Evolutionary conservation across 495 filamentous ascomycete species (phyloP).

Genomic region (Aspergillus campestris): DNA sequence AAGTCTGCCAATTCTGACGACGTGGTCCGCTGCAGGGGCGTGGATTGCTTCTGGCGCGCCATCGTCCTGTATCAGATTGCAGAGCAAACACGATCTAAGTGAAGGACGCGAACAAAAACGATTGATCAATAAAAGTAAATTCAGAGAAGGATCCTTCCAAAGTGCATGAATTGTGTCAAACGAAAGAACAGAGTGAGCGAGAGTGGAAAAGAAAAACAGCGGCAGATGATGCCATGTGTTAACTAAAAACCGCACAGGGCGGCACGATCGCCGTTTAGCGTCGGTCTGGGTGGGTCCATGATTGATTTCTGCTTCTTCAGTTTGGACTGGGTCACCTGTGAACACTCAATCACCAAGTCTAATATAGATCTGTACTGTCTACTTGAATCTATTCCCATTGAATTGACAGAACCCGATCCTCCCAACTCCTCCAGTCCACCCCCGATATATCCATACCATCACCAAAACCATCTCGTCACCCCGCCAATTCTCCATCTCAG

Average conservation of each 20-base stretch:
- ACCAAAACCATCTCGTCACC: background rate
- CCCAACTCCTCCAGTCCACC: too few species aligned
- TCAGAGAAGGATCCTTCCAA: too few species aligned
- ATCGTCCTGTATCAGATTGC: slow-evolving; percentile 29
- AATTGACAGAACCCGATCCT: too few species aligned
- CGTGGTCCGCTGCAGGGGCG: slow-evolving; percentile 54
- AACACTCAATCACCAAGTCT: too few species aligned
- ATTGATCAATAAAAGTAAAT: slow-evolving; percentile 1
- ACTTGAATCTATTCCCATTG: too few species aligned
- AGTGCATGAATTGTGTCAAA: background rate
- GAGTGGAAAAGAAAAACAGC: slow-evolving; percentile 4
- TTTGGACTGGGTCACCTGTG: too few species aligned
- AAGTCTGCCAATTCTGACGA: slow-evolving; percentile 53
- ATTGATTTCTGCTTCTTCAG: background rate
- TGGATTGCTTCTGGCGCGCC: slow-evolving; percentile 64
- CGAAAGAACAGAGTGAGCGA: background rate
- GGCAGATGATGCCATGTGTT: slow-evolving; percentile 37
- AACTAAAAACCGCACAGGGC: slow-evolving; percentile 15
- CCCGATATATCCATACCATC: too few species aligned
- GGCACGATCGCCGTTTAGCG: slow-evolving; percentile 7
- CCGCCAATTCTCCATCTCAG: background rate
- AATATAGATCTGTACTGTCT: too few species aligned
- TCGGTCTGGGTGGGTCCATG: background rate
- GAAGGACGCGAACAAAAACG: background rate
- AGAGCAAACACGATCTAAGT: background rate